Evolutionary conservation across 495 filamentous ascomycete species (phyloP), one percentile per base, ranked within the genome.

Genomic region (Chaetomium tenue): DNA sequence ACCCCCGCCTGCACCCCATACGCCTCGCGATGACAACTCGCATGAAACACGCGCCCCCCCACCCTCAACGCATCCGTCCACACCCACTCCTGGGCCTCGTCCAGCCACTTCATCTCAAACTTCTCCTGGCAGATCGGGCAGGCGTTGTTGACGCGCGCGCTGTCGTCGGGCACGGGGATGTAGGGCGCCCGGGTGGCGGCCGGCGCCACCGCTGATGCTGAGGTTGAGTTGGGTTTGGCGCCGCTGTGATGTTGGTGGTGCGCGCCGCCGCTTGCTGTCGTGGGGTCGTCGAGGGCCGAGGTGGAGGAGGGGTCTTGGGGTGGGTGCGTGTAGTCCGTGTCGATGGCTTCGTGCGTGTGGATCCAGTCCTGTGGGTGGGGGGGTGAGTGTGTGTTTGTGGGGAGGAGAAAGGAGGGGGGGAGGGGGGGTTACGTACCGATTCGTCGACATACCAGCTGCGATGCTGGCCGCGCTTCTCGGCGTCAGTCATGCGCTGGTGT

Each of bases 101-200:
- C 91, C 20, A 91, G 88, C 90, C 91, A 98, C 42, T 81, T 81
- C 64, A 86, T 92, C 75, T 94, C 88, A 63, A 98, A 96, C 67
- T 89, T 88, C 77, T 98, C 94, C 74, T 97, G 92, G 74, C 94
- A 98, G 67, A 98, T 94, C 39, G 91, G 90, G 69, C 94, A 98
- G 4, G 89, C 83, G 28, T 81, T 86, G 66, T 88, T 89, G 20
- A 87, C 84, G 39, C 89, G 76, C 5, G 82, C 22, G 18, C 59
- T 80, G 25, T 88, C 84, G 69, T 89, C 88, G 2, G 93, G 94
- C 9, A 92, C 93, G 11, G 86, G 85, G 28, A 98, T 87, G 74
- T 88, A 96, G 71, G 88, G 84, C 63, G 87, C 88, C 2, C 20
- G 8, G 12, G 23, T n/a, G 13, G 55, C 55, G 20, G 55, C 54